These are phyloP conservation scores for Dryas octopetala DNA, from an alignment of 306 rosid species.

Conservation along the genomic window DNA sequence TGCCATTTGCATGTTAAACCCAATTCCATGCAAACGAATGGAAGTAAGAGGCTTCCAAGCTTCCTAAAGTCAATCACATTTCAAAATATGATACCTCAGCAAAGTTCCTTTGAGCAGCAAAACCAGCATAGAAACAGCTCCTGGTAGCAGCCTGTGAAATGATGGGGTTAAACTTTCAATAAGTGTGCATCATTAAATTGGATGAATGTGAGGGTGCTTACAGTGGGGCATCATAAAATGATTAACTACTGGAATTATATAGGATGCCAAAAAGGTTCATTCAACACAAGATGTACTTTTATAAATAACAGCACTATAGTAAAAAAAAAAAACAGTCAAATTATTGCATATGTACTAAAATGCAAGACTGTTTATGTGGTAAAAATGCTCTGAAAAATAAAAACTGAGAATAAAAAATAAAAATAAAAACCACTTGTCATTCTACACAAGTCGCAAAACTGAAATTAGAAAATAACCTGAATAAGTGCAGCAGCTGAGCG, in stretches of 20 bases:
- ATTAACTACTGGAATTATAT: neutral
- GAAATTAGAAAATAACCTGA: conserved; percentile 34
- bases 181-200: neutral
- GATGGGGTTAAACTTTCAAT: conserved; percentile 28
- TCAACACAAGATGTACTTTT: neutral
- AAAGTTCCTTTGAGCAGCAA: conserved; percentile 96
- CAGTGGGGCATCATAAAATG: neutral
- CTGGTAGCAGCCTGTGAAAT: conserved; percentile 85
- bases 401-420: neutral
- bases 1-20: too few relatives aligned
- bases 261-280: neutral
- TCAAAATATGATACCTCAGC: conserved; percentile 65
- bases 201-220: neutral
- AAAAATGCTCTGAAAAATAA: neutral
- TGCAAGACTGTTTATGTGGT: neutral
- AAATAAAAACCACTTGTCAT: neutral
- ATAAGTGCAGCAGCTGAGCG: conserved; percentile 70
- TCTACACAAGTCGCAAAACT: neutral
- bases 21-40: neutral
- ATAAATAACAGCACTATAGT: neutral
- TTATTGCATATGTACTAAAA: neutral
- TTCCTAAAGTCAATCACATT: conserved; percentile 15
- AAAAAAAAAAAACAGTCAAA: neutral
- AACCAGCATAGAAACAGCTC: conserved; percentile 97
- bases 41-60: conserved; percentile 14